Evolutionary conservation across 345 rosid genomes (phyloP), one percentile per base, ranked within the genome.

Genomic region (Fremontodendron californicum): DNA sequence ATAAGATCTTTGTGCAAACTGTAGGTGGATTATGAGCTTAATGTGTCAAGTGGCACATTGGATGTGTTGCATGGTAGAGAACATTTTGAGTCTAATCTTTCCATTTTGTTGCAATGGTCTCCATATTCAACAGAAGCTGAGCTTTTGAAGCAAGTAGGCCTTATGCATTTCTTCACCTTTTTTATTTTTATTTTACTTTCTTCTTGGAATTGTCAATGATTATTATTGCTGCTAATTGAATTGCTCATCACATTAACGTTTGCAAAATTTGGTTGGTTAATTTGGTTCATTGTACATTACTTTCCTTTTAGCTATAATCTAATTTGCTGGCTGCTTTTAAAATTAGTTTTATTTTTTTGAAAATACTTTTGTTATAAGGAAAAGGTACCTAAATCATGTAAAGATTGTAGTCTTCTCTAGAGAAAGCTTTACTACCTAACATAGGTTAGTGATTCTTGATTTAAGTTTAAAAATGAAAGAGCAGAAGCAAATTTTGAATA

Each of bases 61-160:
- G 87, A 82, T 73, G 54, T 77, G 60, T 83, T 88, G 78, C 81
- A 87, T 77, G 84, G 83, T 78, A 83, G 79, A 86, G 96, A 92
- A 27, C 91, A 87, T 81, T 91, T 78, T 77, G 78, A 9, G 42
- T 79, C 91, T 29, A 95, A 87, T 83, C 92, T 93, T 79, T 89
- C 97, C 73, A 74, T 90, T 84, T 74, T 96, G 64, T 82, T 92
- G 82, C 84, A 81, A 67, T 96, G 99, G 99, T 93, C 99, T 73
- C 99, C 97, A 23, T 93, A 84, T 88, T 87, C 92, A 49, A 89
- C 93, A 65, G 96, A 96, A 81, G 85, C 82, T 27, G 97, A 93
- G 80, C 99, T 96, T 88, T 78, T 96, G 82, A 86, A 90, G 87
- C 99, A 93, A 86, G 99, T 86, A 86, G 81, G 85, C 48, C 45